Percentiles rank a stretch among this genome's conserved stretches.
phyloP scores from a whole-genome alignment of 345 rosid species.

The Brassica napus region Da-Ae NC_063443.1:19295501-19296000 shows the following conservation, averaged over 20 bases:
- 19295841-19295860: slow-evolving; percentile 40
- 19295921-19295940: slow-evolving; percentile 58
- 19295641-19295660: neutral
- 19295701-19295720: neutral
- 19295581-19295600: neutral
- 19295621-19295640: neutral
- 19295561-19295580: slow-evolving; percentile 12
- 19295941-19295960: slow-evolving; percentile 53
- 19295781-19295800: slow-evolving; percentile 41
- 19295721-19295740: neutral
- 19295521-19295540: neutral
- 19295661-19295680: neutral
- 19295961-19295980: slow-evolving; percentile 76
- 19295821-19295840: slow-evolving; percentile 63
- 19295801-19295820: slow-evolving; percentile 96
- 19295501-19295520: neutral
- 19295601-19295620: neutral
- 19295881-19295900: slow-evolving; percentile 35
- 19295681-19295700: neutral
- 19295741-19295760: neutral
- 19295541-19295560: neutral
- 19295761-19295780: neutral
- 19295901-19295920: slow-evolving; percentile 35
- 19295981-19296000: slow-evolving; percentile 38
- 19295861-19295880: slow-evolving; percentile 60